These are phyloP conservation scores for Purpureocillium takamizusanense DNA, from an alignment of 2,329 filamentous ascomycete genomes.

Conservation along the genomic window DNA sequence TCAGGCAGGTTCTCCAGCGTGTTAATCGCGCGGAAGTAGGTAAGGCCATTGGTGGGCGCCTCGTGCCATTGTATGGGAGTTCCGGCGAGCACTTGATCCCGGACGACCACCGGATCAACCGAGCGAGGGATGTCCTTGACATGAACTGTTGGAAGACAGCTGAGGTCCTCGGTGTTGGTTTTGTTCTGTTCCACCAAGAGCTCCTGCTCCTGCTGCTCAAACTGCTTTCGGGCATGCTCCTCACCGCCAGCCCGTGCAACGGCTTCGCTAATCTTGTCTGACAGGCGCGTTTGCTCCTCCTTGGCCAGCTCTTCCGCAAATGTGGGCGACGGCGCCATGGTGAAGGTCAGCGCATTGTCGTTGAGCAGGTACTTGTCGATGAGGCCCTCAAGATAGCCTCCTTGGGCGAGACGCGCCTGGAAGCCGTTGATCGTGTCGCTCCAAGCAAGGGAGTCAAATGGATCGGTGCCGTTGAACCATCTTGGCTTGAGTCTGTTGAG, in stretches of 20 bases:
- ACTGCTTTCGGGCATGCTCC: conserved; percentile 58
- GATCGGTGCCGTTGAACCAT: conserved; percentile 94
- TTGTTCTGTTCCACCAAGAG: conserved; percentile 76
- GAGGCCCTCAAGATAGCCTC: conserved; percentile 73
- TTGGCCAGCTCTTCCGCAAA: conserved; percentile 66
- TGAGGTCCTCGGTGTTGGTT: conserved; percentile 74
- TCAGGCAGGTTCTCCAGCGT: conserved; percentile 70
- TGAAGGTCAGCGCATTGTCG: conserved; percentile 81
- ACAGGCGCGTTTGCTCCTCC: conserved; percentile 70
- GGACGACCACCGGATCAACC: conserved; percentile 51
- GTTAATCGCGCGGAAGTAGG: conserved; percentile 89
- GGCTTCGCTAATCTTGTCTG: conserved; percentile 62
- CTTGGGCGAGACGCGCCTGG: conserved; percentile 64
- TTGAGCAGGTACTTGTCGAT: conserved; percentile 87
- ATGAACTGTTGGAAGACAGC: conserved; percentile 78
- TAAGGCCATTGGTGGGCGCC: conserved; percentile 88
- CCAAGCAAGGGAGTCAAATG: conserved; percentile 85
- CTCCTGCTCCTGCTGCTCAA: conserved; percentile 71
- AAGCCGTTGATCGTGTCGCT: conserved; percentile 82
- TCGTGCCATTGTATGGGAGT: conserved; percentile 81
- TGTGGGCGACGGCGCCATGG: conserved; percentile 76
- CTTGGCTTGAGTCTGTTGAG: conserved; percentile 81
- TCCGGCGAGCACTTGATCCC: conserved; percentile 56
- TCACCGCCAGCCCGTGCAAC: conserved; percentile 60
- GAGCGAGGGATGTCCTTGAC: conserved; percentile 81